Base-by-base conservation (phyloP, 352 stramenopile species). In the Pythium oligandrum region DNA sequence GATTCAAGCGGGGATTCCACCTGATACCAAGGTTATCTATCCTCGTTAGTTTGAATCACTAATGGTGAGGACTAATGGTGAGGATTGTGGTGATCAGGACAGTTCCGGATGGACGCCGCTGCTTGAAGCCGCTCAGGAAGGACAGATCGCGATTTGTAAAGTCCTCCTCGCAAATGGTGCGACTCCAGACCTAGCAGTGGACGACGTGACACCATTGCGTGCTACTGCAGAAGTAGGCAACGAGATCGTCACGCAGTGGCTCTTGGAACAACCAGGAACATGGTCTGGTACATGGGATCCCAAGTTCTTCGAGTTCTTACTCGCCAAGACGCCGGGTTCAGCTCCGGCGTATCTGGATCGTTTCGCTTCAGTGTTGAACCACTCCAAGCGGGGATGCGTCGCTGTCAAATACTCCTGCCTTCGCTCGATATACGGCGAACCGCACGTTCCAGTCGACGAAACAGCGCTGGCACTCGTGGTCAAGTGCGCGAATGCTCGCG, bases 51-150 rank as follows among this genome's bases (percentile, higher is more conserved):
- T 26, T 26, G 17, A 26, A 26, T 26, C 17, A 26, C 17, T 26
- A 26, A 26, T 26, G 17, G 17, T 26, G 17, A 26, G 17, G 17
- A 26, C 17, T 26, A 26, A 26, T 26, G 17, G 17, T 26, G 17
- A 26, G 17, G 17, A 26, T 26, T 26, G 17, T 26, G 17, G 0
- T 26, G 17, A 26, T 26, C 17, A 72, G 48, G 72, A 86, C 50
- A 54, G 63, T 34, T 67, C 63, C 8, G 76, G 74, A 26, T 86
- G 77, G 77, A 86, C 72, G 42, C 74, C 77, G 30, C 53, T 85
- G 55, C 70, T 88, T 5, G 77, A 88, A 44, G 77, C 74, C 4
- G 70, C 73, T 4, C 74, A 88, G 44, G 74, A 84, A 57, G 77
- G 72, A 2, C 74, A 81, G 48, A 68, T 82, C 48, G 53, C 43